Evolutionary conservation across 1,284 basidiomycete species (phyloP), one percentile per base, ranked within the genome.

Genomic region (Fomitopsis betulina): DNA sequence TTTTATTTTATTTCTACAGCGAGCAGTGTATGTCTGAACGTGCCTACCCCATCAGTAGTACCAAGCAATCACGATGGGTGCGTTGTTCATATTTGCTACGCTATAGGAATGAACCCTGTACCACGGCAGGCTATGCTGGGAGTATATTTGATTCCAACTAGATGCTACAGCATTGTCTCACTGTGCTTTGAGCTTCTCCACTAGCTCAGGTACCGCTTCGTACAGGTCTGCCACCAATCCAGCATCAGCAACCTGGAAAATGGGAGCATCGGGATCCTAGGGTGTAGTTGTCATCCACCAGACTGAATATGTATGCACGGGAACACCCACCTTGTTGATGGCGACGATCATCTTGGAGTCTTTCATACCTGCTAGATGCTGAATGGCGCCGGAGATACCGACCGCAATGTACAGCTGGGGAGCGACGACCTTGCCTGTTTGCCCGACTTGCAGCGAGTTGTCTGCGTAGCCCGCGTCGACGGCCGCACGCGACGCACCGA

Each of bases 311-410:
- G 52, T 19, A 35, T 15, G 35, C 35, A 12, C 9, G 51, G 21
- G 49, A 35, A 10, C 1, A 56, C 71, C 55, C 57, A 86, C 94
- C 84, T 99, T 99, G 81, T 99, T 99, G 66, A 99, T 87, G 7
- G 97, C 96, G 30, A 98, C 96, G 65, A 99, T 99, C 67, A 98
- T 81, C 79, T 99, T 99, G 19, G 93, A 95, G 73, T 99, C 97
- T 75, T 99, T 99, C 97, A 99, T 99, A 33, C 97, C 97, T 30
- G 97, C 97, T 62, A 99, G 79, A 79, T 99, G 97, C 76, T 99
- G 97, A 68, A 99, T 99, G 23, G 95, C 97, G 47, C 97, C 97
- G 32, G 94, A 97, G 68, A 99, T 99, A 62, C 97, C 97, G 53
- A 99, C 75, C 15, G 97, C 97, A 70, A 99, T 83, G 76, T 99